Evolutionary conservation across 2,329 filamentous ascomycete species (phyloP).

Genomic region (Apiospora kogelbergensis): DNA sequence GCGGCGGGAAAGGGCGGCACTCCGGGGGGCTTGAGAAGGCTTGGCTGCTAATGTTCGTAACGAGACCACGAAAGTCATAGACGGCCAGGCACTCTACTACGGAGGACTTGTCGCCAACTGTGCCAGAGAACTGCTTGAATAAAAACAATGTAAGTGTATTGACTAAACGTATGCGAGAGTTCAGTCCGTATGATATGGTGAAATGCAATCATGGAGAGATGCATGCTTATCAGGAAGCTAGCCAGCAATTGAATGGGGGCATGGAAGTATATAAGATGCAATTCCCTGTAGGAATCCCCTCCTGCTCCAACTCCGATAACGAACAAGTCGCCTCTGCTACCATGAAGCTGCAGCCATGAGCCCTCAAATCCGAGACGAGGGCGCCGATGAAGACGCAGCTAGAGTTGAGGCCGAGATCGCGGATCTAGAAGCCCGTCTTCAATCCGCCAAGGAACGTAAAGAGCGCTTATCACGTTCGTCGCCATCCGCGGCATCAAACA

Average conservation of each 20-base stretch:
- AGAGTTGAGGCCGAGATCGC: slow-evolving; percentile 53
- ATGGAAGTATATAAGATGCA: neutral
- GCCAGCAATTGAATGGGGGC: neutral
- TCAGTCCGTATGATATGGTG: slow-evolving; percentile 1
- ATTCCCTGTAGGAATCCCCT: neutral
- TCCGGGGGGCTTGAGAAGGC: neutral
- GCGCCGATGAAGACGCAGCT: slow-evolving; percentile 19
- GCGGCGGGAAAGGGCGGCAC: slow-evolving; percentile 1
- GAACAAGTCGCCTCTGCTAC: neutral
- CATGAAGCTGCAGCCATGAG: neutral
- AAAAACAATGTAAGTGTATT: neutral
- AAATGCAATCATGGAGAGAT: neutral
- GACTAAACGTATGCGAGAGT: slow-evolving; percentile 6
- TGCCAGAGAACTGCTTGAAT: neutral
- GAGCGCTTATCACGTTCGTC: slow-evolving; percentile 19
- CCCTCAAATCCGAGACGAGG: neutral
- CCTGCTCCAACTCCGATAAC: neutral
- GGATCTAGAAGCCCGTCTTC: slow-evolving; percentile 55
- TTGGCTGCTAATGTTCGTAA: neutral
- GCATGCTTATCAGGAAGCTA: neutral
- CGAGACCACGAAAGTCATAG: slow-evolving; percentile 20
- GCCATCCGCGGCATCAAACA: slow-evolving; percentile 2
- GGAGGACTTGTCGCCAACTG: neutral
- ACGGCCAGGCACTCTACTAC: neutral
- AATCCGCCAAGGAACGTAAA: slow-evolving; percentile 38